phyloP scores from a whole-genome alignment of 2,329 filamentous ascomycete genomes.

The Colletotrichum graminicola region DNA sequence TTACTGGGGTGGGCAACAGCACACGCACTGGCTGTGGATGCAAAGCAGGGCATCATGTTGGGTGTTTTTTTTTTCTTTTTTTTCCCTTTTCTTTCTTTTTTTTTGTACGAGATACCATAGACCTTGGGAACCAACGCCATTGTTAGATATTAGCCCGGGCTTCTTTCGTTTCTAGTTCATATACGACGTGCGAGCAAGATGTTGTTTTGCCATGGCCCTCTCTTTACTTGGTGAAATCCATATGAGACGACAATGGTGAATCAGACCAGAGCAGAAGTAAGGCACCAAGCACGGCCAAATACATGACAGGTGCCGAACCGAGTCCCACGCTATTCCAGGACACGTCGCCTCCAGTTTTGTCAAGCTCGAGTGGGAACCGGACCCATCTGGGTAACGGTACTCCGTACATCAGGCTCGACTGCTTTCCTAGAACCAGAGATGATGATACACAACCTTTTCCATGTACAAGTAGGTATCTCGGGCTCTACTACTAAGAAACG shows the following conservation, averaged over 20 bases:
- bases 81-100: neutral
- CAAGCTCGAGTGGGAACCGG: neutral
- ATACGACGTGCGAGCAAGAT: neutral
- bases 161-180: neutral
- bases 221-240: neutral
- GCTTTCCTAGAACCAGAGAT: neutral
- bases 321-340: neutral
- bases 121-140: neutral
- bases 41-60: neutral
- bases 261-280: neutral
- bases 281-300: neutral
- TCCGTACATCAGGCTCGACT: neutral
- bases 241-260: neutral
- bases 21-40: neutral
- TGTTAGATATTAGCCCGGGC: neutral
- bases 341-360: neutral
- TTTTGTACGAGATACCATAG: slow-evolving; percentile 5
- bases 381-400: neutral
- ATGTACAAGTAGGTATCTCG: neutral
- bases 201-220: neutral
- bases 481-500: neutral
- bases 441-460: neutral
- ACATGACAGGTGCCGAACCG: neutral
- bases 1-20: neutral
- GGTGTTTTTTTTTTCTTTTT: neutral